A percentile compares a stretch with the other conserved stretches of the same genome.
Evolutionary conservation across 805 yeast genomes (phyloP).

Genomic region (Yamadazyma insecticola): DNA sequence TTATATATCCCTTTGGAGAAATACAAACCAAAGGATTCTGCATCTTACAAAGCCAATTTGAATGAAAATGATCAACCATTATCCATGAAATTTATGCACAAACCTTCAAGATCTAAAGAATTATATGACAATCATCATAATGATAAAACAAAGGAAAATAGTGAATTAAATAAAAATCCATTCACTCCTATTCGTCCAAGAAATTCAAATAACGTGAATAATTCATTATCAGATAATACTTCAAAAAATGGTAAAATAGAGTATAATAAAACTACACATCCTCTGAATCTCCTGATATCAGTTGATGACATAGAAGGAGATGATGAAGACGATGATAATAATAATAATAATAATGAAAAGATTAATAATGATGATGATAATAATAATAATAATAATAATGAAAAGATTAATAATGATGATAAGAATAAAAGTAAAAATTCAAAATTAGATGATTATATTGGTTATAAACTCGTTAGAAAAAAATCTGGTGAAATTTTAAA

Average conservation of each 20-base stretch:
- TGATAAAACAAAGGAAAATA: constrained; percentile 2
- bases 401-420: not conserved
- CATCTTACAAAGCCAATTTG: too few relatives aligned
- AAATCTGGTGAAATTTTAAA: constrained; percentile 87
- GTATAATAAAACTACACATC: not conserved
- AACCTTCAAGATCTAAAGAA: constrained; percentile 31
- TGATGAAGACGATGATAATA: constrained; percentile 1
- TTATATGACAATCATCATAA: constrained; percentile 11
- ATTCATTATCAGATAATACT: not conserved
- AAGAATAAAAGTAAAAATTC: not conserved
- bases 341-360: constrained; percentile 1
- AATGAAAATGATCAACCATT: constrained; percentile 16
- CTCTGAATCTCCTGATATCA: not conserved
- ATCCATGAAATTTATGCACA: constrained; percentile 35
- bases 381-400: constrained; percentile 1
- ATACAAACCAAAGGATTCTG: too few relatives aligned
- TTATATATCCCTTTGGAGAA: too few relatives aligned
- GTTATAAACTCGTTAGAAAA: constrained; percentile 57
- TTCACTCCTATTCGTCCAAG: too few relatives aligned
- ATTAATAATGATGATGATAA: not conserved
- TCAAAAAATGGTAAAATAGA: not conserved
- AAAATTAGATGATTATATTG: constrained; percentile 4
- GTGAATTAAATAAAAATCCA: constrained; percentile 2
- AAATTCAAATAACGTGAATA: too few relatives aligned
- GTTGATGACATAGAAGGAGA: constrained; percentile 2